Conservation (phyloP, 768 basidiomycete species). For the Termitomyces sp. region DNA sequence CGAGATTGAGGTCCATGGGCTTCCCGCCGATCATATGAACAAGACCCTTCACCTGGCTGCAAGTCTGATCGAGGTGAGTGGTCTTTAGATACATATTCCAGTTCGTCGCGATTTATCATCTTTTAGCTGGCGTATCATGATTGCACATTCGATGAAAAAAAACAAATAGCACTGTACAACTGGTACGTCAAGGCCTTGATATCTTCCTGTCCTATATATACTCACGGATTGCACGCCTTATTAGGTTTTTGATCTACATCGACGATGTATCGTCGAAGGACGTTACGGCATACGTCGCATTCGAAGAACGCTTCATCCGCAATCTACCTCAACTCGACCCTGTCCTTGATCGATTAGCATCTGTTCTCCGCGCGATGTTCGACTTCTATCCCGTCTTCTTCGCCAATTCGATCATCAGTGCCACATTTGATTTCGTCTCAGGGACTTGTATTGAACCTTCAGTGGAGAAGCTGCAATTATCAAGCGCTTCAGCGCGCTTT, state of each 20-base stretch:
- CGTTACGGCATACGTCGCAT: constrained; percentile 5
- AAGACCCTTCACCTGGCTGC: constrained; percentile 8
- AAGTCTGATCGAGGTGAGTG: constrained; percentile 12
- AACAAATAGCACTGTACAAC: constrained; percentile 14
- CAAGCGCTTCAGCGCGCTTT: constrained; percentile 7
- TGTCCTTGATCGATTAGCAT: constrained; percentile 12
- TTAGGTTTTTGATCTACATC: constrained; percentile 19
- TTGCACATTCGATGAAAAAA: constrained; percentile 16
- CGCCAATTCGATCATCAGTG: constrained; percentile 15
- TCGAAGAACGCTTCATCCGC: constrained; percentile 14
- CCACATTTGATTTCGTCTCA: constrained; percentile 16
- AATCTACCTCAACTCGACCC: constrained; percentile 16
- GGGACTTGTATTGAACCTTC: constrained; percentile 15
- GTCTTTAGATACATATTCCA: background rate
- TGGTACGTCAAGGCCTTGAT: constrained; percentile 7
- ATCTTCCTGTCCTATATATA: background rate
- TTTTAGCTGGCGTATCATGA: constrained; percentile 15
- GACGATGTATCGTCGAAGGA: constrained; percentile 14
- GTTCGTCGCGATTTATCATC: background rate
- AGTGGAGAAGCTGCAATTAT: constrained; percentile 6
- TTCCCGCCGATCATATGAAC: background rate
- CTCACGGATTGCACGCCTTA: background rate
- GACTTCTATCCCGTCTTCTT: constrained; percentile 14
- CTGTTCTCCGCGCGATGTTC: constrained; percentile 9
- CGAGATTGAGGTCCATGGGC: background rate